phyloP scores from a whole-genome alignment of 2,329 filamentous ascomycete species.

The Pseudogymnoascus pannorum region DNA sequence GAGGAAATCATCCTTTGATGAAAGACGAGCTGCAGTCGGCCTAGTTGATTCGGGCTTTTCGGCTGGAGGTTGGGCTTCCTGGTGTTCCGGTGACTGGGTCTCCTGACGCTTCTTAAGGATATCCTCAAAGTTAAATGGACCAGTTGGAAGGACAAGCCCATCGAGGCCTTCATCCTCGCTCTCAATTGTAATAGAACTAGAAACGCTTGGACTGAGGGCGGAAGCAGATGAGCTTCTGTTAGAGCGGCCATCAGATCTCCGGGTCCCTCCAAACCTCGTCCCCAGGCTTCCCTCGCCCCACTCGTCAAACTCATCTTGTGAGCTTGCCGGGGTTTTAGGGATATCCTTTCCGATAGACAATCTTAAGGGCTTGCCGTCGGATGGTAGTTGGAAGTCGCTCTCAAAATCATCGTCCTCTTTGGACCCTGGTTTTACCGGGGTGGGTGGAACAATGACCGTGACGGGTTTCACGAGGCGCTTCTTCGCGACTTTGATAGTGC shows the following conservation, averaged over 20 bases:
- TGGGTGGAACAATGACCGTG: conserved; percentile 49
- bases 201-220: conserved; percentile 83
- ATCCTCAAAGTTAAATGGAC: conserved; percentile 75
- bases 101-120: conserved; percentile 66
- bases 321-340: conserved; percentile 53
- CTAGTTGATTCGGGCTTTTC: neutral
- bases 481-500: conserved; percentile 63
- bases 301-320: conserved; percentile 73
- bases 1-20: conserved; percentile 66
- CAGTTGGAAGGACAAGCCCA: conserved; percentile 77
- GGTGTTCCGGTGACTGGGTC: conserved; percentile 48
- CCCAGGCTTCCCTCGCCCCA: conserved; percentile 92
- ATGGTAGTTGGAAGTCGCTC: conserved; percentile 63
- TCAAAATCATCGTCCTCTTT: conserved; percentile 61
- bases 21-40: conserved; percentile 13
- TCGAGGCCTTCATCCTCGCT: conserved; percentile 91
- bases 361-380: conserved; percentile 53
- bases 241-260: conserved; percentile 36
- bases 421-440: conserved; percentile 28
- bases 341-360: conserved; percentile 54
- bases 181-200: conserved; percentile 83
- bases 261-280: conserved; percentile 81
- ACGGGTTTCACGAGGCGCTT: conserved; percentile 44
- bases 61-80: conserved; percentile 32
- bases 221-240: conserved; percentile 84